Evolutionary conservation across 257 asterid species (phyloP).

Genomic region (Salvia rosmarinus): DNA sequence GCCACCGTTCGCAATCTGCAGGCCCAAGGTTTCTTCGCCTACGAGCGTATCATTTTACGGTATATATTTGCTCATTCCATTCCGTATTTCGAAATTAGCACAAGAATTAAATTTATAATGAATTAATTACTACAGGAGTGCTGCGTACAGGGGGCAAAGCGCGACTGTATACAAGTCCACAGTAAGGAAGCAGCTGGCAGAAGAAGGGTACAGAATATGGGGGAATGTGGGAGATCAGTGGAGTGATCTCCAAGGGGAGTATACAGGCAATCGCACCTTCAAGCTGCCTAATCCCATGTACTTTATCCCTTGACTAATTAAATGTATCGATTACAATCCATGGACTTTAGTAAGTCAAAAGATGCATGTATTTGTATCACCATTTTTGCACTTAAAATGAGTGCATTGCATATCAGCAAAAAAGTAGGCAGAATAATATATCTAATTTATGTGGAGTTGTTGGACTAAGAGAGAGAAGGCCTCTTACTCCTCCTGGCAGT

Average conservation of each 20-base stretch:
- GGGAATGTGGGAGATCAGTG: conserved; percentile 72
- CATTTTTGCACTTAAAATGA: background rate
- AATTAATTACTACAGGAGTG: conserved; percentile 27
- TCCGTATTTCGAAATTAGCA: background rate
- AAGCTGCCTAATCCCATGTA: conserved; percentile 72
- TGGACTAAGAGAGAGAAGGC: conserved; percentile 40
- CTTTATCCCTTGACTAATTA: conserved; percentile 48
- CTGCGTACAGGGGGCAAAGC: conserved; percentile 48
- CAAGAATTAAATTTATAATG: too few species aligned
- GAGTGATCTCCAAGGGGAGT: conserved; percentile 64
- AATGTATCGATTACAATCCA: background rate
- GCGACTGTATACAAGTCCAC: conserved; percentile 51
- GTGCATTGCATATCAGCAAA: background rate
- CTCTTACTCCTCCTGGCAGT: conserved; percentile 48
- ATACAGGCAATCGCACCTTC: conserved; percentile 54
- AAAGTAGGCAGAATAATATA: too few species aligned
- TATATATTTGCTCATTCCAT: too few species aligned
- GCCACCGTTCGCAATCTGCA: conserved; percentile 49
- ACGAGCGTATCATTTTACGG: conserved; percentile 59
- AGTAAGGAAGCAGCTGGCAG: conserved; percentile 48
- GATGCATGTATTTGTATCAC: background rate
- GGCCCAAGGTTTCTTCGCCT: conserved; percentile 55
- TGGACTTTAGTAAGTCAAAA: background rate
- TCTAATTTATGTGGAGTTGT: too few species aligned
- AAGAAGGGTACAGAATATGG: conserved; percentile 59